Evolutionary conservation across 192 early-diverging fungal genomes (phyloP).

Genomic region (Kappamyces sp.): DNA sequence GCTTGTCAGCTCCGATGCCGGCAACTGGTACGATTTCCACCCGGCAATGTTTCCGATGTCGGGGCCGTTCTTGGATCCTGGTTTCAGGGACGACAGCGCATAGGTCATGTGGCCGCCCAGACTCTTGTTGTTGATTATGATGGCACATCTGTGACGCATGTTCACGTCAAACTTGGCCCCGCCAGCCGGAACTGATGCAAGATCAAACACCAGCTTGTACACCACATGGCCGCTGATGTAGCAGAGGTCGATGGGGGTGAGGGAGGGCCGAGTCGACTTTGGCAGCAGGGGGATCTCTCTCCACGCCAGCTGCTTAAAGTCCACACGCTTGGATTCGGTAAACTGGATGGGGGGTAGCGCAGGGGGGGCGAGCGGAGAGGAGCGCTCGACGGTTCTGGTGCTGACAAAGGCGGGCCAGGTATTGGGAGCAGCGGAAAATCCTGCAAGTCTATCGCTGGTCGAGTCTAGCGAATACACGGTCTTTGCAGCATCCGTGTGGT

Average conservation of each 20-base stretch:
- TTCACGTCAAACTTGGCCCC: conserved; percentile 55
- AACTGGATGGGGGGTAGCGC: no score
- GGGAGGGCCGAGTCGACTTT: conserved; percentile 27
- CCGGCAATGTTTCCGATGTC: conserved; percentile 55
- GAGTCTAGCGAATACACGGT: no score
- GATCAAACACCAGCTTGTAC: conserved; percentile 51
- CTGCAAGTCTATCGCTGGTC: no score
- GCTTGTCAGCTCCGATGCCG: conserved; percentile 31
- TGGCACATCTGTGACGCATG: conserved; percentile 63
- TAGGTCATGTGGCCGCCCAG: conserved; percentile 79
- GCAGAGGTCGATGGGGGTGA: conserved; percentile 52
- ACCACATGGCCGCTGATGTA: conserved; percentile 61
- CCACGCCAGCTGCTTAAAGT: no score
- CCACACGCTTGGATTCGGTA: no score
- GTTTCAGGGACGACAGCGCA: conserved; percentile 41
- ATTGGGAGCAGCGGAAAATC: no score
- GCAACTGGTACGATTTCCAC: conserved; percentile 52
- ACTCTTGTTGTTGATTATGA: conserved; percentile 59
- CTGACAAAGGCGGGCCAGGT: no score
- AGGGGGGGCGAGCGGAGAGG: no score
- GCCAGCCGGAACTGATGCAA: conserved; percentile 23
- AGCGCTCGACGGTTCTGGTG: no score
- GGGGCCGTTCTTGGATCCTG: conserved; percentile 68
- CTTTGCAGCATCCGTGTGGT: no score
- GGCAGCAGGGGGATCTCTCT: neutral